phyloP scores from a whole-genome alignment of 148 eudicot genomes.

The Simmondsia chinensis region DNA sequence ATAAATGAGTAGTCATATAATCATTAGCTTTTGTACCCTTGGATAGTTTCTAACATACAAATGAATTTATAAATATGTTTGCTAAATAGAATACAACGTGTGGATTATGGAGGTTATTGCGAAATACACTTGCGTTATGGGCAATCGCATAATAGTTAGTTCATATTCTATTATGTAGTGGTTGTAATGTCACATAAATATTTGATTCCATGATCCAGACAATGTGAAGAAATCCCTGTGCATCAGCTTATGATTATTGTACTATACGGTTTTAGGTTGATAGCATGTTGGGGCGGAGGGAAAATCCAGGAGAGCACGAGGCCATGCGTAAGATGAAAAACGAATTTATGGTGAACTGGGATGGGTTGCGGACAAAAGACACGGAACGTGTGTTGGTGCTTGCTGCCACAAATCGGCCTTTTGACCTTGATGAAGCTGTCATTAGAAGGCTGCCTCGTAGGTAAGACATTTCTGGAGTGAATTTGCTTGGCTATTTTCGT shows the following conservation, averaged over 20 bases:
- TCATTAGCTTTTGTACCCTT: too few species aligned
- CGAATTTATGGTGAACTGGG: slow-evolving; percentile 98
- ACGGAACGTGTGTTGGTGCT: slow-evolving; percentile 86
- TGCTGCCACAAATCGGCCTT: slow-evolving; percentile 97
- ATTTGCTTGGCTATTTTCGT: too few species aligned
- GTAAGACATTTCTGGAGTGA: slow-evolving; percentile 32
- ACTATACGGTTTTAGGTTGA: slow-evolving; percentile 48
- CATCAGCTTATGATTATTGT: background rate
- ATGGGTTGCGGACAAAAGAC: slow-evolving; percentile 91
- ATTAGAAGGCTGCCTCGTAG: slow-evolving; percentile 87
- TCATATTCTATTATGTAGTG: too few species aligned
- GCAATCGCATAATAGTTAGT: too few species aligned
- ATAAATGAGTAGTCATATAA: too few species aligned
- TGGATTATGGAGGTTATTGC: too few species aligned
- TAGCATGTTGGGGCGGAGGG: slow-evolving; percentile 94
- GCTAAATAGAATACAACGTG: too few species aligned
- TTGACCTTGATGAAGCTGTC: slow-evolving; percentile 98
- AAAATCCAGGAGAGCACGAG: slow-evolving; percentile 93
- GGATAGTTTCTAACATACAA: too few species aligned
- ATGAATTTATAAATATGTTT: too few species aligned
- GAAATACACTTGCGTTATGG: too few species aligned
- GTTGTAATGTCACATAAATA: too few species aligned
- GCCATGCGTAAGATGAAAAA: slow-evolving; percentile 99
- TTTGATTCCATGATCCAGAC: background rate
- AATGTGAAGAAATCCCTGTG: background rate